Conservation (phyloP, 164 flowering plant species). For the Cinnamomum chago region DNA sequence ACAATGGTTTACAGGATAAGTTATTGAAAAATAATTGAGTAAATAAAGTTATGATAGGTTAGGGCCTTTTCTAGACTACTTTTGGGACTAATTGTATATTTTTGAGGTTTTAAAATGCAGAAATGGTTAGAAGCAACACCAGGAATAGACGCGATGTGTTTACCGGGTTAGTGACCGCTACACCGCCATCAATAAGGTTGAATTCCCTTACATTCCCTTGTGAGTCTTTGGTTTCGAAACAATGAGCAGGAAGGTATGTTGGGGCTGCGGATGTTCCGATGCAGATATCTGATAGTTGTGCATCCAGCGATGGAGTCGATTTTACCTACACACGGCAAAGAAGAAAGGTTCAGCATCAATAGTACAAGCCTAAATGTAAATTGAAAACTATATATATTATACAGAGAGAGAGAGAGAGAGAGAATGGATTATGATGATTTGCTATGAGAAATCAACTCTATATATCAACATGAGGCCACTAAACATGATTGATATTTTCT, state of each 20-base stretch:
- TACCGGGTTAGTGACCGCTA: conserved; percentile 67
- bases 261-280: conserved; percentile 66
- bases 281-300: conserved; percentile 51
- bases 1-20: neutral
- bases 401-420: neutral
- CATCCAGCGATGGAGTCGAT: conserved; percentile 24
- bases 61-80: no score
- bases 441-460: no score
- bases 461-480: no score
- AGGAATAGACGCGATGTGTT: neutral
- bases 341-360: neutral
- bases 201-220: conserved; percentile 29
- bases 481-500: no score
- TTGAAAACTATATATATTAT: neutral
- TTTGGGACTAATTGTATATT: no score
- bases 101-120: neutral
- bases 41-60: neutral
- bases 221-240: conserved; percentile 30
- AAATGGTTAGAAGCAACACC: neutral
- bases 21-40: no score
- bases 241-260: conserved; percentile 44
- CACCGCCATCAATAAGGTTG: conserved; percentile 64
- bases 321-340: conserved; percentile 20
- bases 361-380: neutral
- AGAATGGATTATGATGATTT: neutral